Evolutionary conservation across 2,329 filamentous ascomycete species (phyloP).

Genomic region (Cordyceps javanica): DNA sequence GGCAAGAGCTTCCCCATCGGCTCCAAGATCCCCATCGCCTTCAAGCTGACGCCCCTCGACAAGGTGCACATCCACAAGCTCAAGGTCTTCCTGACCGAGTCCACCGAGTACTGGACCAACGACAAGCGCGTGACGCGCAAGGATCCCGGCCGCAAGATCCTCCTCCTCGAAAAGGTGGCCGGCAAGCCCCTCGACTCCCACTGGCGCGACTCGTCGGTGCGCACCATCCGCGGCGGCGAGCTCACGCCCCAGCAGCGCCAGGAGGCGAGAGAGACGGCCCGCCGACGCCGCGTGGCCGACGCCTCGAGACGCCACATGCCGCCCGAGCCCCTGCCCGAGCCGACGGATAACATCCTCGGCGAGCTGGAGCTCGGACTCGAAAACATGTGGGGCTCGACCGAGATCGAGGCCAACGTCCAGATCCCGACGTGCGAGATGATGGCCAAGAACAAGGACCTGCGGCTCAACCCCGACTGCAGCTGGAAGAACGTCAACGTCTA

Average conservation of each 20-base stretch:
- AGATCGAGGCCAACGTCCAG: slow-evolving; percentile 92
- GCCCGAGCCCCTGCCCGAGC: slow-evolving; percentile 41
- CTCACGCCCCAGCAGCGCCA: slow-evolving; percentile 46
- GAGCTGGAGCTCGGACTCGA: slow-evolving; percentile 67
- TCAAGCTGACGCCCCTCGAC: slow-evolving; percentile 85
- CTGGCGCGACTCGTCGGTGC: slow-evolving; percentile 70
- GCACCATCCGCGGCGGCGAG: slow-evolving; percentile 74
- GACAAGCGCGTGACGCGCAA: slow-evolving; percentile 80
- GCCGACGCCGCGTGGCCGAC: slow-evolving; percentile 47
- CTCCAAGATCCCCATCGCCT: slow-evolving; percentile 81
- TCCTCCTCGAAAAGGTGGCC: slow-evolving; percentile 82
- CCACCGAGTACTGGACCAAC: slow-evolving; percentile 83
- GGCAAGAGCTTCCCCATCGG: slow-evolving; percentile 92
- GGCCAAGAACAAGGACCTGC: slow-evolving; percentile 60
- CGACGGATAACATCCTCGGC: slow-evolving; percentile 68
- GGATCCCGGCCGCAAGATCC: slow-evolving; percentile 75
- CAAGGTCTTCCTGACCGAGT: slow-evolving; percentile 86
- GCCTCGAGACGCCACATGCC: slow-evolving; percentile 35
- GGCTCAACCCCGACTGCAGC: slow-evolving; percentile 82
- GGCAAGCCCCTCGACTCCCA: slow-evolving; percentile 68
- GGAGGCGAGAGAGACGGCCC: slow-evolving; percentile 42
- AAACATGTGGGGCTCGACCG: slow-evolving; percentile 75
- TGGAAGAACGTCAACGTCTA: slow-evolving; percentile 92
- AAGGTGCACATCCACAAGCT: slow-evolving; percentile 92
- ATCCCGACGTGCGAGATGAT: slow-evolving; percentile 84